phyloP scores from a whole-genome alignment of 208 protist genomes.

The Leishmania aethiopica region DNA sequence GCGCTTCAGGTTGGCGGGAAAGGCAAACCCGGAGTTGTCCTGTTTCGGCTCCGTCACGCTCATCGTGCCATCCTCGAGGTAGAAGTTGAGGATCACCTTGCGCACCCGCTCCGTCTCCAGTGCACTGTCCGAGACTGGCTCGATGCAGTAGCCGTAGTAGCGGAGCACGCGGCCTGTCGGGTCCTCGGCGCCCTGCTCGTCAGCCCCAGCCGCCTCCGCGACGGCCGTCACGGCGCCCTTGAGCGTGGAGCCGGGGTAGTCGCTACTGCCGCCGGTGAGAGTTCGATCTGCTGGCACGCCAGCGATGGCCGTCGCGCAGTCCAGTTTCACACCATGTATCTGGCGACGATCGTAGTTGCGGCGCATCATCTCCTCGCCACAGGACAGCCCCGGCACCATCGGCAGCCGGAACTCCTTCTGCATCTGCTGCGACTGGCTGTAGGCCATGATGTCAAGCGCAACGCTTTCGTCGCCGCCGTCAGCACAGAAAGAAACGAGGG shows the following conservation, averaged over 20 bases:
- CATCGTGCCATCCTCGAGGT: slow-evolving; percentile 97
- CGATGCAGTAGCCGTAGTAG: slow-evolving; percentile 96
- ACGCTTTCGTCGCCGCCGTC: background rate
- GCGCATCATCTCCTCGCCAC: slow-evolving; percentile 90
- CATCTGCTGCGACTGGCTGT: slow-evolving; percentile 75
- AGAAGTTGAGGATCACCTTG: slow-evolving; percentile 92
- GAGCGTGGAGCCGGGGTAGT: slow-evolving; percentile 21
- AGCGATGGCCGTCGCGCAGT: slow-evolving; percentile 53
- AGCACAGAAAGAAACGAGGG: background rate
- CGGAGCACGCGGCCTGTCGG: slow-evolving; percentile 86
- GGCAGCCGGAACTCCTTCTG: slow-evolving; percentile 91
- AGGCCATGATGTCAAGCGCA: slow-evolving; percentile 46
- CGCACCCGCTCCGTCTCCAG: slow-evolving; percentile 92
- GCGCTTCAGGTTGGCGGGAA: slow-evolving; percentile 92
- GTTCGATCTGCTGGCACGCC: slow-evolving; percentile 68
- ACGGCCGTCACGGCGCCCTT: slow-evolving; percentile 23
- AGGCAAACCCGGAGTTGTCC: slow-evolving; percentile 96
- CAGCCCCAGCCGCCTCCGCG: slow-evolving; percentile 1
- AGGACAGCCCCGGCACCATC: slow-evolving; percentile 89
- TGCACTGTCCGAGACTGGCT: slow-evolving; percentile 94
- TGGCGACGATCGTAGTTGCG: slow-evolving; percentile 89
- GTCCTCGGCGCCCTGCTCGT: slow-evolving; percentile 24
- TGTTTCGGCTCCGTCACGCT: slow-evolving; percentile 92
- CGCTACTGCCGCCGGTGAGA: slow-evolving; percentile 6
- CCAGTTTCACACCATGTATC: slow-evolving; percentile 39